phyloP scores from a whole-genome alignment of 2,329 filamentous ascomycete species.

The Monilinia laxa region DNA sequence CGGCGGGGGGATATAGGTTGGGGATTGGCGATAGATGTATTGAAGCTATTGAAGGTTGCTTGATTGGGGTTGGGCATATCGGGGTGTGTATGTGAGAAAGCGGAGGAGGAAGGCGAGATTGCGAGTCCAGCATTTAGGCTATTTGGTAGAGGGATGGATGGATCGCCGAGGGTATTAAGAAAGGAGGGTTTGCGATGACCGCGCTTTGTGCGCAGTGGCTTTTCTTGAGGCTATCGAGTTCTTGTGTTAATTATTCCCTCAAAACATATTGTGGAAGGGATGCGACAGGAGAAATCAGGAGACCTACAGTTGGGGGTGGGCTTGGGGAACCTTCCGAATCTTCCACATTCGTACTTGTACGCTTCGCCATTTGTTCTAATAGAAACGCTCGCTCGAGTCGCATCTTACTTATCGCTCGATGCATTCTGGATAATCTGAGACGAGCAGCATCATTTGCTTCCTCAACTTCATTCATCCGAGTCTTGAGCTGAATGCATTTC shows the following conservation, averaged over 20 bases:
- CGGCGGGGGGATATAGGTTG: slow-evolving; percentile 28
- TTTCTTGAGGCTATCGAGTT: slow-evolving; percentile 66
- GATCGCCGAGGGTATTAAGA: slow-evolving; percentile 41
- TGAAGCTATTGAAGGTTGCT: slow-evolving; percentile 42
- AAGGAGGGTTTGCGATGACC: slow-evolving; percentile 63
- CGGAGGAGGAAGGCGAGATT: slow-evolving; percentile 52
- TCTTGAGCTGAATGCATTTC: slow-evolving; percentile 94
- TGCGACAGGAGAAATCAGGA: slow-evolving; percentile 24
- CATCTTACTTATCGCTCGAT: slow-evolving; percentile 87
- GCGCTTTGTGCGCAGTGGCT: slow-evolving; percentile 72
- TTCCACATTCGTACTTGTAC: slow-evolving; percentile 72
- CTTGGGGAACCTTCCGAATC: slow-evolving; percentile 78
- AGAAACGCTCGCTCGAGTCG: slow-evolving; percentile 79
- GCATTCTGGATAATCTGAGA: slow-evolving; percentile 73
- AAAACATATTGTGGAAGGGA: slow-evolving; percentile 26
- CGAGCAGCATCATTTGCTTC: slow-evolving; percentile 84
- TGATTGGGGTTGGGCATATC: slow-evolving; percentile 38
- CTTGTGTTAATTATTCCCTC: slow-evolving; percentile 27
- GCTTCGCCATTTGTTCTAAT: slow-evolving; percentile 69
- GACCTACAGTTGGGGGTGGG: slow-evolving; percentile 72
- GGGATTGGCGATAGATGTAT: slow-evolving; percentile 19
- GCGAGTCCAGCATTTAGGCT: slow-evolving; percentile 49
- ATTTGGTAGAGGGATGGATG: slow-evolving; percentile 45
- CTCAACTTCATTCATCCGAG: slow-evolving; percentile 87
- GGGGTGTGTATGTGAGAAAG: slow-evolving; percentile 52